Evolutionary conservation across 2,329 filamentous ascomycete species (phyloP), one percentile per base, ranked within the genome.

Genomic region (Aphanocladium album): DNA sequence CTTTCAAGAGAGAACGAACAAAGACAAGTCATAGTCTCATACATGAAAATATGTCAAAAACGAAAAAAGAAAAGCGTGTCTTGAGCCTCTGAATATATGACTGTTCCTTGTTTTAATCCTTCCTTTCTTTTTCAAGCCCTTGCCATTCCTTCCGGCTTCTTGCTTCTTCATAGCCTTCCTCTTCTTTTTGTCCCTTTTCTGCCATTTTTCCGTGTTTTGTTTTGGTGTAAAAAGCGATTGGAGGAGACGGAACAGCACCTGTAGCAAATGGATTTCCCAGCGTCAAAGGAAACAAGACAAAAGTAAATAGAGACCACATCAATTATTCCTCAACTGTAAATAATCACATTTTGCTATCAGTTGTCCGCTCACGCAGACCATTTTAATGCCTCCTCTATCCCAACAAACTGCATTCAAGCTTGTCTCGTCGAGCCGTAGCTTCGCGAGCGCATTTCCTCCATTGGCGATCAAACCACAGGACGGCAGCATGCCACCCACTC

Each of bases 31-130:
- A 33, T 21, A 5, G 35, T 58, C 12, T 51, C 56, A 51, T 6
- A 43, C 27, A 57, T 58, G 46, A 58, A 58, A 51, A 51, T 58
- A 46, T 35, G 56, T 52, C 23, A 59, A 59, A 59, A 43, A 53
- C n/a, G n/a, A n/a, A 52, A 52, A 45, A 59, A 52, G 49, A 59
- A 52, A 37, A 52, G n/a, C 47, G 25, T 60, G 35, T 46, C 16
- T 16, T 41, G n/a, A 46, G 23, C 23, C 37, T 47, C 49, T 37
- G 49, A 43, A 53, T 17, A 54, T 60, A 53, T 60, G 27, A 27
- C 46, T 23, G 46, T 46, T 47, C 49, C 50, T 19, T 46, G 46
- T 27, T 53, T 47, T 46, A n/a, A n/a, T n/a, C n/a, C n/a, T n/a
- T n/a, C n/a, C n/a, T 45, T 53, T 21, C 41, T 21, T 47, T 46